Base-by-base conservation (phyloP, 495 filamentous ascomycete genomes). In the Chaetomium fimeti region DNA sequence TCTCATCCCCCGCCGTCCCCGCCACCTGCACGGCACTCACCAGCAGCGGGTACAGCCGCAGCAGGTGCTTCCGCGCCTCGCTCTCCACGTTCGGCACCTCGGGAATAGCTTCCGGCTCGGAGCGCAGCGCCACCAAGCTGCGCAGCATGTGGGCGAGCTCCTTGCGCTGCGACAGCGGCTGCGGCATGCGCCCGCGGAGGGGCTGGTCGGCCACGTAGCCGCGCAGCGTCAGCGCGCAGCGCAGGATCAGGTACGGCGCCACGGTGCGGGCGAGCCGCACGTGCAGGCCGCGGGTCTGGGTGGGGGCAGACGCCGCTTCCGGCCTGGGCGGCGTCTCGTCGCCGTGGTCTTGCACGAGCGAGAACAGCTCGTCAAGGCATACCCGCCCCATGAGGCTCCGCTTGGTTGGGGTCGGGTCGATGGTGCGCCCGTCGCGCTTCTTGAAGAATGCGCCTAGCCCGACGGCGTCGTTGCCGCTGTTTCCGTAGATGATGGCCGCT, bases 201-300 rank as follows among this genome's bases (percentile, higher is more conserved):
- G 94, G 94, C 69, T 97, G 94, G 74, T 98, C 94, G 6, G 92
- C 89, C 52, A 93, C 88, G 69, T 96, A 97, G 4, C 87, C 80
- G 56, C 91, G 86, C 32, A 98, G 74, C 1, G 91, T 86, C 9
- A 96, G 78, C 2, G 90, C 91, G 27, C 86, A 86, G 6, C 94
- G 87, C 5, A 96, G 81, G 55, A 98, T 90, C 0, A 98, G 79
- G 66, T 91, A 94, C 0, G 93, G 92, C 3, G 91, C 88, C 3
- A 89, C 85, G 1, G 89, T 89, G 68, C 87, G 83, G 0, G 93
- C 90, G 25, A 98, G 84, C 9, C 85, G 74, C 43, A 85, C 76
- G 60, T 79, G 75, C 15, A 83, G 68, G 8, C 69, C 60, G 51
- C 72, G 75, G 15, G 13, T 40, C n/a, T n/a, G n/a, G 9, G 13